A percentile compares a stretch with the other conserved stretches of the same genome.
Conservation (phyloP, 2,329 filamentous ascomycete species). For the Colletotrichum sublineola region DNA sequence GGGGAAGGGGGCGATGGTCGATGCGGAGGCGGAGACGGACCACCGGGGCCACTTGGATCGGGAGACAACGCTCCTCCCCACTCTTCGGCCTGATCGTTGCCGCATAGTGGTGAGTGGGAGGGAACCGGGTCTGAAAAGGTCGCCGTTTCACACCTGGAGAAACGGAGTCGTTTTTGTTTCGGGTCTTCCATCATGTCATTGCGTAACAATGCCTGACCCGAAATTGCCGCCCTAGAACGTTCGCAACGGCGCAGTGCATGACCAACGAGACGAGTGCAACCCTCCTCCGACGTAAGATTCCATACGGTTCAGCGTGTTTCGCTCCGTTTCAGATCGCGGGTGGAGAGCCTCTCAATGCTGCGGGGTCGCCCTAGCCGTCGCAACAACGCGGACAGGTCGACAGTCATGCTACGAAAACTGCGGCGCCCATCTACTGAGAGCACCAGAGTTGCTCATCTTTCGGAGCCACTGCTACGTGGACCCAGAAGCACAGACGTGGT, state of each 20-base stretch:
- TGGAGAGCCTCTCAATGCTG: background rate
- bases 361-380: background rate
- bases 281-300: conserved; percentile 8
- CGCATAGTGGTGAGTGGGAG: background rate
- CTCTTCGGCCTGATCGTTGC: conserved; percentile 17
- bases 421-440: background rate
- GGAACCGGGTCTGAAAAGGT: background rate
- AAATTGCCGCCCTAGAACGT: conserved; percentile 3
- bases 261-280: conserved; percentile 23
- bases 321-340: conserved; percentile 28
- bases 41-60: background rate
- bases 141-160: conserved; percentile 24
- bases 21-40: conserved; percentile 36
- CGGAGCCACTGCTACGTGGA: background rate
- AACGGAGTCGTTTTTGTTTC: conserved; percentile 6
- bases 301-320: conserved; percentile 16
- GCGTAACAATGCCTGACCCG: conserved; percentile 18
- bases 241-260: conserved; percentile 11
- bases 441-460: background rate
- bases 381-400: background rate
- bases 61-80: background rate
- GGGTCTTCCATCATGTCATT: background rate
- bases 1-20: background rate
- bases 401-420: background rate
- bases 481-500: background rate